Percentiles rank a stretch among this genome's conserved stretches.
Evolutionary conservation across 2,329 filamentous ascomycete genomes (phyloP).

Genomic region (Fusarium sarcochroum): DNA sequence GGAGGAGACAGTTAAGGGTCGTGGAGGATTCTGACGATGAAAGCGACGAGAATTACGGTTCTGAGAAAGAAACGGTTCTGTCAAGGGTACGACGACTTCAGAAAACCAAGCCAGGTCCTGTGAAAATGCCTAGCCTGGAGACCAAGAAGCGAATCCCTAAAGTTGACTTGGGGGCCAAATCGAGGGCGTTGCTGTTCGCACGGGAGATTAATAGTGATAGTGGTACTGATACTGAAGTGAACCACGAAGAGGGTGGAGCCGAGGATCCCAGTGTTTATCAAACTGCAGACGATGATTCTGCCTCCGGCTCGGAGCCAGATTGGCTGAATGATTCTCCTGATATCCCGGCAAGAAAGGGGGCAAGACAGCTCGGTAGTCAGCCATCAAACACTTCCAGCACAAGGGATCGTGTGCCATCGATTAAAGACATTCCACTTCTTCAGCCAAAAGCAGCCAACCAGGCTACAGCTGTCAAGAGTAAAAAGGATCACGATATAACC

Average conservation of each 20-base stretch:
- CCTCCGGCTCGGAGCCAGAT: slow-evolving; percentile 34
- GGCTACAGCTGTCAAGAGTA: background rate
- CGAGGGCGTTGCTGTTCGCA: slow-evolving; percentile 24
- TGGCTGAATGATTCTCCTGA: slow-evolving; percentile 35
- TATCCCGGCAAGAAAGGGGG: slow-evolving; percentile 5
- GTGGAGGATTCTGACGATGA: slow-evolving; percentile 44
- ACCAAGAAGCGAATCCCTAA: slow-evolving; percentile 2
- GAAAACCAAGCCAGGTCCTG: slow-evolving; percentile 11
- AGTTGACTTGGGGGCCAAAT: slow-evolving; percentile 1
- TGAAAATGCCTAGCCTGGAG: background rate
- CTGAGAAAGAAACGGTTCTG: slow-evolving; percentile 37
- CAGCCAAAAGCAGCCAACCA: background rate
- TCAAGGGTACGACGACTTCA: slow-evolving; percentile 42
- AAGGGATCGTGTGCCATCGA: background rate
- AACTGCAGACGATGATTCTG: slow-evolving; percentile 44
- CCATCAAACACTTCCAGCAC: background rate
- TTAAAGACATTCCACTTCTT: slow-evolving; percentile 17
- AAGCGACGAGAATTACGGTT: slow-evolving; percentile 5
- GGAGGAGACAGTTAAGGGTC: slow-evolving; percentile 21
- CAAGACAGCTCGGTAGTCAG: slow-evolving; percentile 3
- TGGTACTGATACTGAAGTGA: slow-evolving; percentile 20
- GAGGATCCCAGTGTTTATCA: slow-evolving; percentile 47
- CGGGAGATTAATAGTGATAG: slow-evolving; percentile 24
- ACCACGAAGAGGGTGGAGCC: slow-evolving; percentile 18
- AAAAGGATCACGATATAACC: background rate